phyloP scores from a whole-genome alignment of 768 basidiomycete genomes.

The Boletus rufocinnamomeus region DNA sequence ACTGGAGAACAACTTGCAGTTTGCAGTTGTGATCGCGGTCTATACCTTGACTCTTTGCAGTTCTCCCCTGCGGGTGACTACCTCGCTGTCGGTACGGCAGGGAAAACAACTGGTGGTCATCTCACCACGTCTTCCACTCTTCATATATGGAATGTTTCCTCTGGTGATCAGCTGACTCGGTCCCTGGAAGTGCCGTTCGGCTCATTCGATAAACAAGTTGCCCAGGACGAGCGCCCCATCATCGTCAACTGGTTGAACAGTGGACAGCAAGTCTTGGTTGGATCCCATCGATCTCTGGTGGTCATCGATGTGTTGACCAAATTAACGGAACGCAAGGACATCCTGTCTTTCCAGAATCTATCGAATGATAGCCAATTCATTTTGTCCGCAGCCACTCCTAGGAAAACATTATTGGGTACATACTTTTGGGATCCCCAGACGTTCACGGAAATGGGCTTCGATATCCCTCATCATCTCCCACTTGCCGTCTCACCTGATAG shows the following conservation, averaged over 20 bases:
- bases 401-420: neutral
- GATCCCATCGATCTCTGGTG: neutral
- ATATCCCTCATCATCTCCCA: neutral
- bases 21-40: neutral
- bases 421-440: conserved; percentile 9
- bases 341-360: conserved; percentile 1
- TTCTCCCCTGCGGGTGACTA: neutral
- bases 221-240: neutral
- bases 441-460: neutral
- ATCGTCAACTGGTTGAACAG: neutral
- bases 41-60: neutral
- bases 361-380: neutral
- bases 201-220: neutral
- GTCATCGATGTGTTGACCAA: neutral
- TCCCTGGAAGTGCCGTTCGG: conserved; percentile 1
- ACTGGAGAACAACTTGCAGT: neutral
- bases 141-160: neutral
- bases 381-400: neutral
- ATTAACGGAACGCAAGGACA: neutral
- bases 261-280: conserved; percentile 2
- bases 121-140: neutral
- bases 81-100: neutral
- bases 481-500: neutral
- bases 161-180: neutral
- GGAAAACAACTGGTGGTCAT: neutral